Evolutionary conservation across 2,329 filamentous ascomycete species (phyloP).

Genomic region (Chaetomium strumarium): DNA sequence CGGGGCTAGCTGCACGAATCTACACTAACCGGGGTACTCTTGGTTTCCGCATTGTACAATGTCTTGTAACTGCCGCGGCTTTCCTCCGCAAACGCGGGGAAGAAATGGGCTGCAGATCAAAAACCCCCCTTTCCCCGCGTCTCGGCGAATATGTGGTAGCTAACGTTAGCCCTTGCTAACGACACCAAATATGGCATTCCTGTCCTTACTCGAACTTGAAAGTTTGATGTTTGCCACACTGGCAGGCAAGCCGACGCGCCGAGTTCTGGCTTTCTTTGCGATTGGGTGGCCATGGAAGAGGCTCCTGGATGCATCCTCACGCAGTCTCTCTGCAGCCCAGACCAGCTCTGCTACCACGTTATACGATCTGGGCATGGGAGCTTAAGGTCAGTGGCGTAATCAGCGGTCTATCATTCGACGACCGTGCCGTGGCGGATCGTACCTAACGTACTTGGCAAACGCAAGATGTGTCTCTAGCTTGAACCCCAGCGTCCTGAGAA

Average conservation of each 20-base stretch:
- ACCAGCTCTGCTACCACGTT: background rate
- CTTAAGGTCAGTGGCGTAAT: slow-evolving; percentile 6
- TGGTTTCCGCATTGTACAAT: too few species aligned
- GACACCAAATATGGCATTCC: too few species aligned
- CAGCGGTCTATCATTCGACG: background rate
- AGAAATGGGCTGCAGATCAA: background rate
- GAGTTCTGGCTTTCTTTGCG: slow-evolving; percentile 15
- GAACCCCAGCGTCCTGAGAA: background rate
- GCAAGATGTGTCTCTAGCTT: slow-evolving; percentile 5
- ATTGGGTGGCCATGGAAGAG: slow-evolving; percentile 9
- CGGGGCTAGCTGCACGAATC: background rate
- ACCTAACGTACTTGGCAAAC: slow-evolving; percentile 4
- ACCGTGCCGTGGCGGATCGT: background rate
- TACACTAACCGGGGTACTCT: too few species aligned
- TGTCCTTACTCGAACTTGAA: too few species aligned
- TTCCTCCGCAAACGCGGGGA: slow-evolving; percentile 13
- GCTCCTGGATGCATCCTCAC: slow-evolving; percentile 7
- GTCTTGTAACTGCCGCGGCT: slow-evolving; percentile 12
- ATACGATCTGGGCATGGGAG: background rate
- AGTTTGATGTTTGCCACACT: background rate
- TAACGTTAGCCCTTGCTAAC: background rate
- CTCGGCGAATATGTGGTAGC: background rate
- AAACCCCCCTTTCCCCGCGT: background rate
- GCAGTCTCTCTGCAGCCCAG: background rate
- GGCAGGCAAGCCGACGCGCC: slow-evolving; percentile 6